Base-by-base conservation (phyloP, 192 early-diverging fungal genomes). In the Coemansia sp. region DNA sequence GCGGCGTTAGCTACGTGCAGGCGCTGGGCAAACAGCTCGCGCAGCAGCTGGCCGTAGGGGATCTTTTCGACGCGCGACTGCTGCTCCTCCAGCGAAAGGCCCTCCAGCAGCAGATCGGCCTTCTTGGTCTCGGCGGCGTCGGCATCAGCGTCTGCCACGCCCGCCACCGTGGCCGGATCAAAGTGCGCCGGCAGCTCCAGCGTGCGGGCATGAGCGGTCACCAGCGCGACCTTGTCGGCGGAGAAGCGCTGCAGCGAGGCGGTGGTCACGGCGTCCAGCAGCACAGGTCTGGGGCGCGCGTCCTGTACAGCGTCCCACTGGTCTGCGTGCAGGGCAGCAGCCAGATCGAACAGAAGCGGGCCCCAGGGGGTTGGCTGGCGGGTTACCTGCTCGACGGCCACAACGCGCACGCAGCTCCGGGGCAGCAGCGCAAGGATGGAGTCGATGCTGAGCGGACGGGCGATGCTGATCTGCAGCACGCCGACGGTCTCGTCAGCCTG, bases 301-400 rank as follows among this genome's bases (percentile, higher is more conserved):
- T 54, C 48, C 42, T 68, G 45, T 9, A 55, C 74, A 15, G 46
- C 19, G 2, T 70, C 50, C 82, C 79, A 85, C n/a, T 60, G 51
- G 34, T 43, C 64, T 29, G 83, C 58, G 46, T 87, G 82, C 58
- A 88, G 85, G 14, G 83, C 75, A 18, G 87, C 79, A 0, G 86
- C 83, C 40, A 95, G 82, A 60, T 95, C 92, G 28, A 93, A 75
- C 77, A 92, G 90, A 36, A 95, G 66, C 23, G 88, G 87, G 19
- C 87, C 89, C 84, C 86, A 92, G 19, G 80, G 65, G 44, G 81
- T 81, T 15, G 84, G 70, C 53, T 77, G 64, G 32, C 78, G 81
- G 4, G 66, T 58, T 6, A 79, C 75, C 48, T 83, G 84, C 57
- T 88, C 85, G 26, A 88, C 53, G 13, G 87, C 83, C 23, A 80